Evolutionary conservation across 1,284 basidiomycete species (phyloP).

Genomic region (Xerocomus nothofagi): DNA sequence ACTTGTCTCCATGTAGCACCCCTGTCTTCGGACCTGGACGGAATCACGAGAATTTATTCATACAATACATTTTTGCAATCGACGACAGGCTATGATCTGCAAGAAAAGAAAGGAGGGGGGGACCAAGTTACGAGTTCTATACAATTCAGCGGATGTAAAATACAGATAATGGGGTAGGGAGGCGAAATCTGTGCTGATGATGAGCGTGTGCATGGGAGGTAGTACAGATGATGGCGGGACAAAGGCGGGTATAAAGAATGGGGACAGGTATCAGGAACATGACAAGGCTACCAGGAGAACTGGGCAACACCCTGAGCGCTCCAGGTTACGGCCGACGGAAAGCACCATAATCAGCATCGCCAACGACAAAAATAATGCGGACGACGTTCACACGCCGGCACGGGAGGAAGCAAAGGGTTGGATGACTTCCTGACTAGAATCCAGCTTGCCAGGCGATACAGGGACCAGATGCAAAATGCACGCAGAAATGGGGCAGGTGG

Average conservation of each 20-base stretch:
- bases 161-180: conserved; percentile 20
- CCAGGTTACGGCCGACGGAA: conserved; percentile 20
- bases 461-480: conserved; percentile 1
- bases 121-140: conserved; percentile 16
- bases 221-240: conserved; percentile 31
- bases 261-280: conserved; percentile 35
- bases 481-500: background rate
- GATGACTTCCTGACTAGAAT: conserved; percentile 15
- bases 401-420: conserved; percentile 15
- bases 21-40: background rate
- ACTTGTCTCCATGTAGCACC: too few relatives aligned
- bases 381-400: conserved; percentile 24
- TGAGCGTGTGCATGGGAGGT: conserved; percentile 23
- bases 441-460: conserved; percentile 27
- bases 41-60: background rate
- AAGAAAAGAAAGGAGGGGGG: conserved; percentile 1
- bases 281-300: conserved; percentile 16
- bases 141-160: conserved; percentile 10
- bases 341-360: conserved; percentile 29
- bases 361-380: conserved; percentile 8
- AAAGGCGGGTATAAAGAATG: conserved; percentile 30
- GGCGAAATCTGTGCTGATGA: conserved; percentile 18
- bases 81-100: conserved; percentile 10
- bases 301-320: conserved; percentile 15
- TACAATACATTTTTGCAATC: conserved; percentile 5